Evolutionary conservation across 495 filamentous ascomycete species (phyloP).

Genomic region (Tetracladium marchalianum): DNA sequence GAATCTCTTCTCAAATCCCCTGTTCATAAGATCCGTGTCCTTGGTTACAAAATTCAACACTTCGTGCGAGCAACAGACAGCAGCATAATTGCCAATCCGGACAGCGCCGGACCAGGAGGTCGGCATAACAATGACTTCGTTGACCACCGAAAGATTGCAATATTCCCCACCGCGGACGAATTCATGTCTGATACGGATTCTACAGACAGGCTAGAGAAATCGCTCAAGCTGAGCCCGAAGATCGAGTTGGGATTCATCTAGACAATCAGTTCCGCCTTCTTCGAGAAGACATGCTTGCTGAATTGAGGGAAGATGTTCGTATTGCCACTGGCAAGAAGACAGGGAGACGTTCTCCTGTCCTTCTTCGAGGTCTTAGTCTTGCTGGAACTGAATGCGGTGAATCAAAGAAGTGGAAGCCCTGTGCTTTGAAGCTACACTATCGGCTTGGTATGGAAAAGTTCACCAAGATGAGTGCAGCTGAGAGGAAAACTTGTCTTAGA

Average conservation of each 20-base stretch:
- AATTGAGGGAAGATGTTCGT: slow-evolving; percentile 51
- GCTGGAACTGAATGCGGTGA: neutral
- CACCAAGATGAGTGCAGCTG: slow-evolving; percentile 1
- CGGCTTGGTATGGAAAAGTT: slow-evolving; percentile 1
- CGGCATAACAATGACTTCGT: slow-evolving; percentile 70
- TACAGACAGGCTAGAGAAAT: neutral
- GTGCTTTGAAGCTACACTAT: neutral
- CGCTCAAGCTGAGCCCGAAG: neutral
- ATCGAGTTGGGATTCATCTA: slow-evolving; percentile 30
- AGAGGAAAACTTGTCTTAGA: no score
- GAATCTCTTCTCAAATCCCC: slow-evolving; percentile 20
- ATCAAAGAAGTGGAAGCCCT: neutral
- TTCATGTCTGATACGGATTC: no score
- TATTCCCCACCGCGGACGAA: slow-evolving; percentile 62
- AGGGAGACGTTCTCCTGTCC: no score
- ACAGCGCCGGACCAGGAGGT: slow-evolving; percentile 52
- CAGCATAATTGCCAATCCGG: no score
- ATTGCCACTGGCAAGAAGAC: slow-evolving; percentile 28
- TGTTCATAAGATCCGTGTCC: slow-evolving; percentile 11
- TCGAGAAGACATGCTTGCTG: slow-evolving; percentile 63
- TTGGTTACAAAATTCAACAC: slow-evolving; percentile 10
- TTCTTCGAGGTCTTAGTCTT: slow-evolving; percentile 22
- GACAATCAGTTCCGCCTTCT: slow-evolving; percentile 76
- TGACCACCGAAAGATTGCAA: slow-evolving; percentile 51
- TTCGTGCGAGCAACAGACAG: neutral